Base-by-base conservation (phyloP, 495 filamentous ascomycete genomes). In the Aspergillus steynii region DNA sequence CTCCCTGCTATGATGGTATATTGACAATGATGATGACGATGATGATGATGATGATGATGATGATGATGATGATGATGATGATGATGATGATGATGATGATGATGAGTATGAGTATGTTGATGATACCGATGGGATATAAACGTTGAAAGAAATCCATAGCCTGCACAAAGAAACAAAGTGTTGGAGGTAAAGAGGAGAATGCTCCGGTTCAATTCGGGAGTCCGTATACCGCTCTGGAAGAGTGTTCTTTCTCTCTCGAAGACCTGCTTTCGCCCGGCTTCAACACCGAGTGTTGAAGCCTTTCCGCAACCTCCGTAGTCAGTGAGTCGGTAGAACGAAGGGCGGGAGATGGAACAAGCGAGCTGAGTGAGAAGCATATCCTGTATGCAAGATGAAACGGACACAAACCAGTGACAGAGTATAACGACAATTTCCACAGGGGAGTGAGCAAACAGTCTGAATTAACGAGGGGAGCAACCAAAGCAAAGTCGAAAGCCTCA, bases 1-100 rank as follows among this genome's bases (percentile, higher is more conserved):
- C 66, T 62, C 66, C 66, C 63, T 68, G 66, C 66, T 68, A 68
- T 65, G 66, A 65, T 68, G 66, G 66, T 68, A 68, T 68, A 68
- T 68, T 62, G 63, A 66, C 61, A 60, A 65, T 65, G 66, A 66
- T 65, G 50, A 62, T 61, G 37, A 66, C 58, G 59, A 55, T 55
- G 59, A 62, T 66, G 58, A 60, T 60, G 50, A 62, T 61, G 37
- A 66, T 60, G 59, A 55, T 55, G 59, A 62, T 66, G 58, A 60
- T n/a, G 50, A 62, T 61, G 37, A 66, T 60, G 59, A 55, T 55
- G 59, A 62, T 66, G 58, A 60, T 61, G 37, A 66, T 60, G 59
- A 55, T 55, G 59, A 62, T 66, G 58, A 65, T 65, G 66, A 66
- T 65, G 50, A 62, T 61, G 37, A 66, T 60, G 59, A 55, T 55